Evolutionary conservation across 257 asterid genomes (phyloP), one percentile per base, ranked within the genome.

Genomic region (Nicotiana attenuata): DNA sequence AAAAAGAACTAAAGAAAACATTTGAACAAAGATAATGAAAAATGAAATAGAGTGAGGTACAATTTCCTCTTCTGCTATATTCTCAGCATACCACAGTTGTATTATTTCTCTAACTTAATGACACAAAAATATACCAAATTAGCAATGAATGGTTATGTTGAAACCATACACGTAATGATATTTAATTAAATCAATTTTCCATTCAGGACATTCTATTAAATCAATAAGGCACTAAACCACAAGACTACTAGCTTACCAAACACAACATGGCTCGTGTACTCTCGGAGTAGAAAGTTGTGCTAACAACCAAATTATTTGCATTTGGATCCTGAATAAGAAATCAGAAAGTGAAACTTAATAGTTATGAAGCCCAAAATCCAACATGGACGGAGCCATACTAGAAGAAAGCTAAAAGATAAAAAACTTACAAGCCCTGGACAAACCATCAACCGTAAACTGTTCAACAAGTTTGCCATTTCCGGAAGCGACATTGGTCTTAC

Each of bases 241-340:
- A 75, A 66, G 50, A 75, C 10, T 13, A 5, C 20, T 50, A 75
- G 87, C 97, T 89, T 89, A 95, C 98, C 97, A 95, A 92, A 86
- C 98, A 92, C 86, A 95, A 53, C 97, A 93, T 93, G 91, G 98
- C 98, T 76, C 90, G 91, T 67, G 98, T 93, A 82, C 90, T 89
- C 85, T 95, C 98, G 0, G 98, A 95, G 88, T 89, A 92, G 91
- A 89, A 95, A 24, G 97, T 93, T 67, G 98, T 90, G 92, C 97
- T 92, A 8, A 92, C 97, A 65, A 93, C 95, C 91, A 95, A 84
- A 89, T 95, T 95, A 83, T 95, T 95, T 64, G 94, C 56, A 87
- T 95, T 95, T 47, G 98, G 98, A 86, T 95, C 98, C 98, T 95
- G 92, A 77, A 91, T 63, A 82, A 86, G 50, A 82, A 38, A 11